Evolutionary conservation across 1,284 basidiomycete species (phyloP), one percentile per base, ranked within the genome.

Genomic region (Athelia psychrophila): DNA sequence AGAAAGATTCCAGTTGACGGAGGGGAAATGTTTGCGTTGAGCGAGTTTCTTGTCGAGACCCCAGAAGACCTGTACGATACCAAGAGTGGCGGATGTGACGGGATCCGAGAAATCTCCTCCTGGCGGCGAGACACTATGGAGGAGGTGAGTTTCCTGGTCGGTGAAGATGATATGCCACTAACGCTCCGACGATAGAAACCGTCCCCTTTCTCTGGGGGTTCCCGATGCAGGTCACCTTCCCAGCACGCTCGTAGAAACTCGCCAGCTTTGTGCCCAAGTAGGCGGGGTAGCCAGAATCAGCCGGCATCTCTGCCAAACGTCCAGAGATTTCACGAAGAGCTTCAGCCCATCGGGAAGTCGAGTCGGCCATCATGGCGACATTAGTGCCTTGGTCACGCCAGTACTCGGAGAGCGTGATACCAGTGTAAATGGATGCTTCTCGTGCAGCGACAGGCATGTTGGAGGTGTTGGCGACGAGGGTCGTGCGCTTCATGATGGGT

Each of bases 361-460:
- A 98, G 72, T 99, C 97, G 47, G 96, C 97, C 95, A 99, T 99
- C 97, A 99, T 99, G 48, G 96, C 88, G 27, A 99, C 96, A 66
- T 99, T 95, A 67, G 84, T 88, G 27, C 97, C 96, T 72, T 98
- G 95, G 73, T 99, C 96, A 75, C 96, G 93, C 89, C 97, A 99
- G 77, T 99, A 99, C 68, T 99, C 96, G 44, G 96, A 96, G 20
- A 99, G 84, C 0, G 97, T 99, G 76, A 99, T 99, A 65, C 97
- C 97, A 40, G 97, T 99, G 76, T 99, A 99, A 70, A 99, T 99
- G 44, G 96, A 98, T 4, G 97, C 97, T 76, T 99, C 97, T 66
- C 97, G 93, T 35, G 97, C 97, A 33, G 97, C 97, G 64, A 99
- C 97, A 61, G 97, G 97, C 97, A 99, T 99, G 78, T 99, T 99